phyloP scores from a whole-genome alignment of 1,284 basidiomycete species.

The Flammula alnicola region DNA sequence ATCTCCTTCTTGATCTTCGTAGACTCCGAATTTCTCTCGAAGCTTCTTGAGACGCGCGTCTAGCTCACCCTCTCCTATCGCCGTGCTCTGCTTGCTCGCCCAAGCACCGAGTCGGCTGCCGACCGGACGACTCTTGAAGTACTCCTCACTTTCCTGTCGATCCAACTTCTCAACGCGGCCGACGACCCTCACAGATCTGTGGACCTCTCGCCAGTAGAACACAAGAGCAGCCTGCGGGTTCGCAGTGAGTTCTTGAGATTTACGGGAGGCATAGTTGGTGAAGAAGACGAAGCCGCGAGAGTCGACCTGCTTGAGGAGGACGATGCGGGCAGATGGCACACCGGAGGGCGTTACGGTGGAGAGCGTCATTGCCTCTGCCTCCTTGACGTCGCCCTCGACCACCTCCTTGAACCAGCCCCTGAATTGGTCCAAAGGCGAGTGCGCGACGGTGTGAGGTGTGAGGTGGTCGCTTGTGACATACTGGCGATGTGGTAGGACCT shows the following conservation, averaged over 20 bases:
- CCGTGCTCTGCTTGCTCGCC: constrained; percentile 87
- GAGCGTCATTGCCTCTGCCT: constrained; percentile 89
- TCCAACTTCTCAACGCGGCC: constrained; percentile 83
- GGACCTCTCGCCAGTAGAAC: constrained; percentile 92
- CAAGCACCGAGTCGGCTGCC: constrained; percentile 91
- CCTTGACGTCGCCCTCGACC: constrained; percentile 61
- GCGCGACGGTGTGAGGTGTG: constrained; percentile 57
- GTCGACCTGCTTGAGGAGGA: constrained; percentile 92
- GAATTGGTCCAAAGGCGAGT: constrained; percentile 84
- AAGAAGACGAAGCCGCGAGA: constrained; percentile 90
- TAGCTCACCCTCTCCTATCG: constrained; percentile 76
- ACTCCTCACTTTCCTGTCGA: constrained; percentile 77
- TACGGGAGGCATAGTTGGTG: constrained; percentile 95
- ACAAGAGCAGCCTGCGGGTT: constrained; percentile 85
- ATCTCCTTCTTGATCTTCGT: too few species aligned
- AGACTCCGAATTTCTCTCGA: constrained; percentile 63
- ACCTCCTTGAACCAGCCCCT: constrained; percentile 82
- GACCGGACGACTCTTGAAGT: constrained; percentile 85
- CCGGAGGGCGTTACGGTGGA: constrained; percentile 77
- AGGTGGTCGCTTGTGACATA: constrained; percentile 71
- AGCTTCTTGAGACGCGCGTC: constrained; percentile 63
- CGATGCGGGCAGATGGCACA: constrained; percentile 87
- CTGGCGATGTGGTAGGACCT: constrained; percentile 76
- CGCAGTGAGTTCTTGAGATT: constrained; percentile 78
- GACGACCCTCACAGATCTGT: constrained; percentile 83